Conservation (phyloP, 306 rosid species). For the Hippophae tibetana region DNA sequence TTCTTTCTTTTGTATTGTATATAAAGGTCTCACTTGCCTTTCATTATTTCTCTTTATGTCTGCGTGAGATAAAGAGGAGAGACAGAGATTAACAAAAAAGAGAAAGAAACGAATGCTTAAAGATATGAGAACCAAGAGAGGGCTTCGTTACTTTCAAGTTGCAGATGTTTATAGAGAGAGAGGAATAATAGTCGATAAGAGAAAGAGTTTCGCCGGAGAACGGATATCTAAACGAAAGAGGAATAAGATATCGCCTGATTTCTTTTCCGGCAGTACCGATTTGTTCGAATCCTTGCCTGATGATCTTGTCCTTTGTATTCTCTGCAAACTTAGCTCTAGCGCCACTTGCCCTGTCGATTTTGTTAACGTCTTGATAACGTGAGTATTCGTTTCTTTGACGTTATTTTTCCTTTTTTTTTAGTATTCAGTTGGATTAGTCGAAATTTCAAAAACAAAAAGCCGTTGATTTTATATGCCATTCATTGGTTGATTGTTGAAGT, state of each 20-base stretch:
- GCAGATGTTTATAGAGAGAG: conserved; percentile 17
- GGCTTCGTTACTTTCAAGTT: conserved; percentile 35
- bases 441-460: no score
- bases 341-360: conserved; percentile 61
- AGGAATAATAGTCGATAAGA: conserved; percentile 21
- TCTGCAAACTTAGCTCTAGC: conserved; percentile 51
- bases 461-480: no score
- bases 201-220: conserved; percentile 24
- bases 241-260: conserved; percentile 19
- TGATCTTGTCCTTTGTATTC: conserved; percentile 60
- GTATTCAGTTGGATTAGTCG: no score
- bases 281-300: conserved; percentile 66
- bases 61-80: neutral
- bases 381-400: conserved; percentile 8
- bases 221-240: conserved; percentile 30
- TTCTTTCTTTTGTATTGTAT: conserved; percentile 12
- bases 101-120: neutral
- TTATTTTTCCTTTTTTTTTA: no score
- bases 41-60: conserved; percentile 12
- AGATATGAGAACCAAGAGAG: conserved; percentile 57
- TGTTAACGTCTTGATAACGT: conserved; percentile 57
- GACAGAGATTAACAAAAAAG: neutral
- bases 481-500: no score
- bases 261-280: conserved; percentile 9
- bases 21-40: conserved; percentile 16